Conservation (phyloP, 306 rosid genomes). For the Citrullus colocynthis region DNA sequence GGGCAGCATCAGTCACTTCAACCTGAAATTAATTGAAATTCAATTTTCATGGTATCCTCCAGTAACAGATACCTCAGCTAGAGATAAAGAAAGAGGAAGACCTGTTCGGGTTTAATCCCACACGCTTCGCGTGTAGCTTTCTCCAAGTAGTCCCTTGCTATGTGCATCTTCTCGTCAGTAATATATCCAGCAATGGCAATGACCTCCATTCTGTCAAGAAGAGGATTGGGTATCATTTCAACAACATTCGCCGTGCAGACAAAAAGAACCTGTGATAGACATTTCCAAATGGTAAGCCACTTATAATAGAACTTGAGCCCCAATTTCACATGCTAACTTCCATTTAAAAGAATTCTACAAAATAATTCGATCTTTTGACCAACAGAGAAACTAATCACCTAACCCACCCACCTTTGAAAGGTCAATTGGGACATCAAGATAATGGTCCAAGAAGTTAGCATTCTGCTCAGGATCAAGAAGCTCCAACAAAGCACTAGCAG, state of each 20-base stretch:
- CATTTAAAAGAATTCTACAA: background rate
- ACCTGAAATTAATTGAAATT: constrained; percentile 35
- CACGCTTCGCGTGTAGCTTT: constrained; percentile 88
- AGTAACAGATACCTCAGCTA: background rate
- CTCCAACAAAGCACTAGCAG: constrained; percentile 98
- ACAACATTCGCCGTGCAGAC: constrained; percentile 95
- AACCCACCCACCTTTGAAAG: constrained; percentile 68
- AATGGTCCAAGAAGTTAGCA: constrained; percentile 97
- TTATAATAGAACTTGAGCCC: background rate
- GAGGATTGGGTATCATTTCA: constrained; percentile 89
- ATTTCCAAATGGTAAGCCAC: constrained; percentile 6
- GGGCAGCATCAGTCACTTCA: constrained; percentile 75
- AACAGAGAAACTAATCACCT: background rate
- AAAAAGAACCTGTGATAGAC: constrained; percentile 74
- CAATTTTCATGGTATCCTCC: constrained; percentile 1
- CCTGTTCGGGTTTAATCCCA: constrained; percentile 86
- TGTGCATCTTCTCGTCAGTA: constrained; percentile 96
- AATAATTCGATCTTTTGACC: background rate
- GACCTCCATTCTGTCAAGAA: constrained; percentile 95
- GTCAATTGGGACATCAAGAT: constrained; percentile 97
- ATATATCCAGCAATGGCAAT: constrained; percentile 90
- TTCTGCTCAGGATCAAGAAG: constrained; percentile 99
- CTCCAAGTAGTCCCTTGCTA: constrained; percentile 94
- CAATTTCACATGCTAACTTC: background rate
- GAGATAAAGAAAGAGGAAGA: constrained; percentile 16